Conservation (phyloP, 495 filamentous ascomycete species). For the Parathielavia appendiculata region DNA sequence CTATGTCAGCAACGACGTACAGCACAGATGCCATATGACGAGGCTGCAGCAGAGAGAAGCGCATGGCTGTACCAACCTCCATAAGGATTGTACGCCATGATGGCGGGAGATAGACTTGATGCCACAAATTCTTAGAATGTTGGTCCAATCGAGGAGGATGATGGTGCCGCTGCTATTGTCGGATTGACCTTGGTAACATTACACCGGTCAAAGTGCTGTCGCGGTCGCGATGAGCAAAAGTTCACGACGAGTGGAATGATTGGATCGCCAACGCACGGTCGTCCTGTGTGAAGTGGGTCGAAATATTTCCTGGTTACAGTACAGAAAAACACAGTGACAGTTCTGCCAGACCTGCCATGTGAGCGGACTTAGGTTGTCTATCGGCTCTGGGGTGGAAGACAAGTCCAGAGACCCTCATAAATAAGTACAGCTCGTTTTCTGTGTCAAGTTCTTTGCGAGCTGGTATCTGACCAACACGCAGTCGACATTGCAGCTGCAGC, state of each 20-base stretch:
- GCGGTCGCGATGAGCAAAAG: constrained; percentile 17
- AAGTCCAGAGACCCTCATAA: too few species aligned
- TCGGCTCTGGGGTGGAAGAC: too few species aligned
- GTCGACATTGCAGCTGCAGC: too few species aligned
- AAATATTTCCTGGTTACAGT: too few species aligned
- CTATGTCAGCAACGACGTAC: constrained; percentile 12
- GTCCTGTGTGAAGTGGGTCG: not conserved
- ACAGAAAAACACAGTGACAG: too few species aligned
- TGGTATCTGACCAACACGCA: too few species aligned
- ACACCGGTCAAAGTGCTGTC: not conserved
- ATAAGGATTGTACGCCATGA: constrained; percentile 73
- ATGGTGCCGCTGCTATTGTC: not conserved
- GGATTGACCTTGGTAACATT: not conserved
- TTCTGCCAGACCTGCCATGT: too few species aligned
- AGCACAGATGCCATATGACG: not conserved
- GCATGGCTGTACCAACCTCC: constrained; percentile 53
- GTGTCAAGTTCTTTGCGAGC: too few species aligned
- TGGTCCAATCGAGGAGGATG: not conserved
- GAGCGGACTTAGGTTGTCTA: too few species aligned
- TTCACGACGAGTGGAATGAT: constrained; percentile 9
- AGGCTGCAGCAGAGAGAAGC: not conserved
- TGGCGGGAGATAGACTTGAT: constrained; percentile 5
- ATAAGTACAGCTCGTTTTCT: too few species aligned
- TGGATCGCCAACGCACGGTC: constrained; percentile 7
- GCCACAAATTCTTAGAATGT: not conserved